Evolutionary conservation across 208 protist species (phyloP).

Genomic region (Phytomonas francai): DNA sequence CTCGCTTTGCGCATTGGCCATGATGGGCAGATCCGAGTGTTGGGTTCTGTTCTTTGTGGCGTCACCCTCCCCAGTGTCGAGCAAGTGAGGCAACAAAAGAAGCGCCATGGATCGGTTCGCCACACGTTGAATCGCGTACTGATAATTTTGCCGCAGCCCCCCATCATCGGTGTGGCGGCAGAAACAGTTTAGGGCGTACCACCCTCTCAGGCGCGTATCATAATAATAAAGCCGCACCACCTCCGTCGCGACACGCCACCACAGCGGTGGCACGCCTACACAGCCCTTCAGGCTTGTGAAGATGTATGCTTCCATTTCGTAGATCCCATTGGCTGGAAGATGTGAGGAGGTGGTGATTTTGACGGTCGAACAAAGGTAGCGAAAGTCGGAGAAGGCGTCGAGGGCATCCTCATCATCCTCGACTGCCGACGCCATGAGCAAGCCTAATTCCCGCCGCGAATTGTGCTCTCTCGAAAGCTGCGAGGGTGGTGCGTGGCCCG

Average conservation of each 20-base stretch:
- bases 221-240: background rate
- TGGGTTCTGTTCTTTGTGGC: background rate
- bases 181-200: background rate
- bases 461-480: background rate
- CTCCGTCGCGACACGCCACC: background rate
- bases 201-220: background rate
- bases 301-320: background rate
- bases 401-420: background rate
- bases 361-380: background rate
- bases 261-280: background rate
- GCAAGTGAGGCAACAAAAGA: background rate
- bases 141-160: background rate
- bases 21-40: background rate
- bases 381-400: background rate
- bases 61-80: background rate
- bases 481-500: background rate
- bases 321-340: background rate
- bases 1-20: background rate
- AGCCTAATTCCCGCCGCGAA: background rate
- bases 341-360: background rate
- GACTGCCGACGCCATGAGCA: background rate
- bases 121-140: background rate
- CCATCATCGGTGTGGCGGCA: background rate
- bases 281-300: background rate
- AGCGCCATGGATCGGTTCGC: background rate